Base-by-base conservation (phyloP, 805 yeast species). In the Dipodascus geniculatus region DNA sequence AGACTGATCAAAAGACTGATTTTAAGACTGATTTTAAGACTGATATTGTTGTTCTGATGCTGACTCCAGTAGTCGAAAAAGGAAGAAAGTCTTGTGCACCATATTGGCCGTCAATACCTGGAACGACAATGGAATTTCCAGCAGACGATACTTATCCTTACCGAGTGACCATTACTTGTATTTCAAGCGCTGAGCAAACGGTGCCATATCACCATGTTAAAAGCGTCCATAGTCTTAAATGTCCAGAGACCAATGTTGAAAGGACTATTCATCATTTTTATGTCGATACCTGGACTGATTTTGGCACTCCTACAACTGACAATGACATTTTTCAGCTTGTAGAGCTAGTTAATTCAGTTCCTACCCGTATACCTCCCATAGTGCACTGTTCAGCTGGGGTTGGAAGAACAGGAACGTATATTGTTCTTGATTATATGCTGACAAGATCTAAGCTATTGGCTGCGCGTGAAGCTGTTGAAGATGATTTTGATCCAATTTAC, bases 301-400 rank as follows among this genome's bases (percentile, higher is more conserved):
- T 81, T 71, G 85, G 85, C 8, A 78, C 82, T 1, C 74, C 83
- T 28, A 67, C 75, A 22, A 62, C 62, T 48, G 77, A 82, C 17
- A 67, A 71, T 19, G 85, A 83, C 58, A 69, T 88, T 24, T 69
- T 87, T 23, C 72, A 77, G 54, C 65, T 81, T 22, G 75, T 81
- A 28, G 69, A 71, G 51, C 58, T 76, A 58, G 75, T 72, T 50
- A 71, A 74, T 51, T 58, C 72, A 11, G 64, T 80, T 17, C 66
- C 75, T 48, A 58, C 67, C 35, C 55, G 57, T n/a, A 60, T 64
- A n/a, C 91, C 93, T 20, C 75, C 82, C 3, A 65, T 88, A 49
- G 86, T 85, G 23, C 98, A 91, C 68, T 91, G 99, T 64, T 87
- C 96, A 3, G 98, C 98, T 1, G 99, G 99, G 0, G 89, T 96